Base-by-base conservation (phyloP, 179 eudicot species). In the Silene coronaria region DNA sequence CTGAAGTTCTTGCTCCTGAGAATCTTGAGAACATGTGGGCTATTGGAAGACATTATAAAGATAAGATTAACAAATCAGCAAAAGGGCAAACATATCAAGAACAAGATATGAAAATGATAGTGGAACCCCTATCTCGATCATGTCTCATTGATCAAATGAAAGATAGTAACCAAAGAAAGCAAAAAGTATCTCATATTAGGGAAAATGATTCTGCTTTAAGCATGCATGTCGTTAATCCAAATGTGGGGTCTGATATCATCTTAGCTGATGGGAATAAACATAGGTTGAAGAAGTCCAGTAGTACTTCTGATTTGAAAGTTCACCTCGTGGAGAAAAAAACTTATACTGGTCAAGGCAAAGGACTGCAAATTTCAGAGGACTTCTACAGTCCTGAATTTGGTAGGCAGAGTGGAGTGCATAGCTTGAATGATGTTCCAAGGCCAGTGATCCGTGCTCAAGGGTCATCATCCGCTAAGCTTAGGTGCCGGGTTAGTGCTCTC, bases 1-100 rank as follows among this genome's bases (percentile, higher is more conserved):
- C 93, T 23, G 97, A 95, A 88, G 93, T 95, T 74, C 91, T 95
- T 79, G 89, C 87, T 84, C 97, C 99, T 78, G 99, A 95, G 80
- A 95, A 92, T 88, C 97, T 95, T 72, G 99, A 95, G 70, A 95
- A 91, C 80, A 86, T 95, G 97, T 92, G 97, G 99, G 83, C 99
- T 46, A 92, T 80, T 75, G 99, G 99, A 78, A 91, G 96, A 83
- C 87, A 95, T 74, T 91, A 92, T 79, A 88, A 91, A 81, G 90
- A 86, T 59, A 95, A 88, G 76, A 76, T 80, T 77, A 89, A 91
- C 67, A 86, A 79, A 83, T 75, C 83, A 75, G 76, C 82, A 30
- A 76, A 77, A 79, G 84, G 86, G 67, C 91, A 78, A 66, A 82
- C 86, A 68, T 72, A 84, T 65, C 77, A 53, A 36, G 74, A 72